Evolutionary conservation across 2,329 filamentous ascomycete species (phyloP), one percentile per base, ranked within the genome.

Genomic region (Cladosporium sp.): DNA sequence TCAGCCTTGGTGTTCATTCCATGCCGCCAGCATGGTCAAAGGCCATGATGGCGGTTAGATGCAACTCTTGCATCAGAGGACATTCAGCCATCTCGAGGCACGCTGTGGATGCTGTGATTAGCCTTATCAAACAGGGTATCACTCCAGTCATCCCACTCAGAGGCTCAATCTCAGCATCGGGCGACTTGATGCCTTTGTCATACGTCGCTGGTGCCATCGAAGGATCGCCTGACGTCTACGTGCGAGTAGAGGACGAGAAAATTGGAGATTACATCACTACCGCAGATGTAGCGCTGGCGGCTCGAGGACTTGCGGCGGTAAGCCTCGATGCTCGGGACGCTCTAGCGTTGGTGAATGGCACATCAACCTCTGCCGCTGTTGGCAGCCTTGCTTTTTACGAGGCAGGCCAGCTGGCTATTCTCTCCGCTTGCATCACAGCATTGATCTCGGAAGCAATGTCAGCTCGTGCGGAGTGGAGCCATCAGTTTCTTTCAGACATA

Each of bases 361-460:
- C 83, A 5, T 75, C 84, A n/a, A 73, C 76, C 46, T 81, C 77
- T 59, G 78, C 79, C 11, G 81, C 79, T 1, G 78, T 81, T 1
- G 83, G 80, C 2, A 74, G 78, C 10, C 73, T 86, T 23, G 83
- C 76, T 3, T 69, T 85, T 0, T 77, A 86, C 65, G 82, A 88
- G 63, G 78, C 85, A 1, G 80, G 85, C 62, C 77, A 82, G 30
- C 77, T 88, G 2, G 82, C 82, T 0, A 66, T 87, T 0, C 72
- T 88, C 1, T 76, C 83, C 0, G 87, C 90, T 70, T 72, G 86
- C 0, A 75, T 89, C 2, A 89, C 88, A 0, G 86, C 85, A 1
- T 86, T 90, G 79, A 80, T 79, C 3, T 82, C 85, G 0, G 88
- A 91, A 73, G 85, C 85, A 0, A 76, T 90, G 61, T 72, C 74